Evolutionary conservation across 148 eudicot genomes (phyloP), one percentile per base, ranked within the genome.

Genomic region (Chenopodium formosanum): DNA sequence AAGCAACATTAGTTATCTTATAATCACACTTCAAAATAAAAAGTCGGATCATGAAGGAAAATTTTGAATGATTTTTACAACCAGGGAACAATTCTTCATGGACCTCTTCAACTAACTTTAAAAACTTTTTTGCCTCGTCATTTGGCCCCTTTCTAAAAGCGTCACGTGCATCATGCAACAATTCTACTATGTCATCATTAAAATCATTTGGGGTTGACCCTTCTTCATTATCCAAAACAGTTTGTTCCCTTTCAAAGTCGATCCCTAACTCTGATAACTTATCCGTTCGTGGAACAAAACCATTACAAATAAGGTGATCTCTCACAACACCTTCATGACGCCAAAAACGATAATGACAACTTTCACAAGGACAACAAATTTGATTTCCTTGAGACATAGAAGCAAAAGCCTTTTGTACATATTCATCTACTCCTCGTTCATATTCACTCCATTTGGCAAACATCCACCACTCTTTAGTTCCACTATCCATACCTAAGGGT

Each of bases 1-100:
- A 70, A 2, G 73, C 76, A 9, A 23, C 76, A 47, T 73, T 73
- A 7, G 27, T 73, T 16, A 73, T 4, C 29, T 20, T 44, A 7
- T 72, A n/a, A 46, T 72, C 75, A 72, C 75, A 34, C 75, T 73
- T 47, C 2, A 14, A 73, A 19, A 73, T n/a, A 73, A 73, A 73
- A 9, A 73, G 31, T 0, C 31, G 56, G 1, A 73, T 73, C 6
- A 47, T 73, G 11, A 73, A 73, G 22, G 52, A 40, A 46, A 44
- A 58, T 47, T 46, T 73, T 14, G 52, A 73, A 47, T 9, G 31
- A 1, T 44, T 73, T 6, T 73, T 40, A 31, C 58, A 73, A 0
- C 76, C 58, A 0, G 58, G 58, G 44, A 20, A 47, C 13, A 73
- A 19, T 40, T 73, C 31, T 20, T 73, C 50, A 1, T 46, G 4